These are phyloP conservation scores for Eucalyptus shirleyi DNA, from an alignment of 345 rosid genomes.

Conservation along the genomic window DNA sequence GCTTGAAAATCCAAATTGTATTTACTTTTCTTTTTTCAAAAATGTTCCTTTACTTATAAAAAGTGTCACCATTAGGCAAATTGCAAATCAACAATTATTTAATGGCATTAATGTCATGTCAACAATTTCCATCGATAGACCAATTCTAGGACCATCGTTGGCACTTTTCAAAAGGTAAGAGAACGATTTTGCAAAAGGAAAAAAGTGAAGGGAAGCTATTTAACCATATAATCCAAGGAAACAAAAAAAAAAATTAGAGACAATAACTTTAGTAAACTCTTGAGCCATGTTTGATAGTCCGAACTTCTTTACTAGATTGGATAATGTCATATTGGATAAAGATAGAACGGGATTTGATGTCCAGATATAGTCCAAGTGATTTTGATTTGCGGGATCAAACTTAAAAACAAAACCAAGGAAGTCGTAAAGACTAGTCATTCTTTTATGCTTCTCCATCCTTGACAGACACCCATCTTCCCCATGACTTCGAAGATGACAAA, in stretches of 20 bases:
- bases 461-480: neutral
- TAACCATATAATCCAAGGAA: neutral
- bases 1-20: neutral
- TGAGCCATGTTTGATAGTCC: neutral
- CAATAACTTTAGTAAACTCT: neutral
- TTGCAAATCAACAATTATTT: neutral
- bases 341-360: no score
- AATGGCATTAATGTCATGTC: neutral
- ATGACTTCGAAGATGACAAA: neutral
- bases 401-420: neutral
- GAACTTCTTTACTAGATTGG: neutral
- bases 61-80: neutral
- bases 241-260: neutral
- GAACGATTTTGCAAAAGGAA: neutral
- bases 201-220: neutral
- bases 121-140: neutral
- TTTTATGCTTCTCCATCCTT: neutral
- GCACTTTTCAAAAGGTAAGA: neutral
- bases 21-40: no score
- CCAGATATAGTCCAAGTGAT: neutral
- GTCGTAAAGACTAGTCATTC: no score
- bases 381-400: neutral
- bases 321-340: neutral
- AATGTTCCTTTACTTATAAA: neutral
- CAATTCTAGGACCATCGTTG: neutral